These are phyloP conservation scores for Musa troglodytarum DNA, from an alignment of 176 grass and related monocot species.

Conservation along the genomic window DNA sequence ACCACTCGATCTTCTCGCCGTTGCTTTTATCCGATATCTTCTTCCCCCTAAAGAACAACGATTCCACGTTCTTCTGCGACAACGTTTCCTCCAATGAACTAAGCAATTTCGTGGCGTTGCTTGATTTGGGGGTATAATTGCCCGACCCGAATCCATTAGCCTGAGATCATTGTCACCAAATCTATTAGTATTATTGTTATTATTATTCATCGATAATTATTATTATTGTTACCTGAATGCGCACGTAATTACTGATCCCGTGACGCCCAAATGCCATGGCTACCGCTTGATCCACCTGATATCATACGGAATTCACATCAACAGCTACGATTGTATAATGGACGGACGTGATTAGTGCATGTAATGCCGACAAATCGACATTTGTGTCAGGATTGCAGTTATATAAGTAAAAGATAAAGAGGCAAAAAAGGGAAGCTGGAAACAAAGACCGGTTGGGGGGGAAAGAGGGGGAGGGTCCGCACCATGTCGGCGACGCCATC, in stretches of 20 bases:
- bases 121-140: background rate
- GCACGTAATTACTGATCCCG: conserved; percentile 75
- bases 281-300: conserved; percentile 92
- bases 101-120: background rate
- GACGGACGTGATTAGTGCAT: background rate
- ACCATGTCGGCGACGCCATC: conserved; percentile 83
- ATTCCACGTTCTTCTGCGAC: conserved; percentile 49
- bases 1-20: conserved; percentile 42
- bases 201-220: background rate
- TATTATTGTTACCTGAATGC: conserved; percentile 51
- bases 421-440: background rate
- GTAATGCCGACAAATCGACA: background rate
- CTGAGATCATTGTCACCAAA: background rate
- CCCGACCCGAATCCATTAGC: conserved; percentile 11
- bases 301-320: background rate
- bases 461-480: background rate
- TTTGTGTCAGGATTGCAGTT: background rate
- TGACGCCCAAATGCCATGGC: conserved; percentile 87
- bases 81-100: conserved; percentile 32
- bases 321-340: background rate
- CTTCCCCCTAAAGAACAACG: conserved; percentile 46
- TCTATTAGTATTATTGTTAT: too few relatives aligned
- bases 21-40: conserved; percentile 45
- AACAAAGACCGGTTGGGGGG: background rate
- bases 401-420: background rate